Evolutionary conservation across 352 stramenopile genomes (phyloP).

Genomic region (Albugo candida): DNA sequence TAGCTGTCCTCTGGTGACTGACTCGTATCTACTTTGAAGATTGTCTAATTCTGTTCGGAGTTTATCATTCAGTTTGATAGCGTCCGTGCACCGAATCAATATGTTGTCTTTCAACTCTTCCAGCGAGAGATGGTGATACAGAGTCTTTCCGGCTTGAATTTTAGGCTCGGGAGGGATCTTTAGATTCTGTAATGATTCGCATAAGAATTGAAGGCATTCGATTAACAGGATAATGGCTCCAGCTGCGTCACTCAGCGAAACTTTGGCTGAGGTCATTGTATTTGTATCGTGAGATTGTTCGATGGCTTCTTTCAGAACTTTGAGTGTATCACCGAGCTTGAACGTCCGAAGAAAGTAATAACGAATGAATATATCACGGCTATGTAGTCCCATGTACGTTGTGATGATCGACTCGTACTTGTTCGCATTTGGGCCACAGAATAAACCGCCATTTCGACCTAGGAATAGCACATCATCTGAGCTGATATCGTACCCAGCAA

Average conservation of each 20-base stretch:
- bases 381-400: constrained; percentile 91
- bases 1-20: constrained; percentile 79
- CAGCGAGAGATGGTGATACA: constrained; percentile 88
- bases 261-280: constrained; percentile 60
- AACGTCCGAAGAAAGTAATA: constrained; percentile 94
- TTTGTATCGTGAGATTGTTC: constrained; percentile 72
- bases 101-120: constrained; percentile 80
- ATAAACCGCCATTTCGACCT: constrained; percentile 83
- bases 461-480: constrained; percentile 93
- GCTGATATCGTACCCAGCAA: constrained; percentile 91
- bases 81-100: constrained; percentile 81
- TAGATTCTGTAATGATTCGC: constrained; percentile 86
- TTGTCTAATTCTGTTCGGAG: constrained; percentile 84
- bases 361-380: constrained; percentile 93
- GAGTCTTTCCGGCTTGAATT: constrained; percentile 31
- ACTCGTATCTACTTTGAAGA: constrained; percentile 80
- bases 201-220: constrained; percentile 90
- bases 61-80: constrained; percentile 89
- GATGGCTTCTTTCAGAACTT: constrained; percentile 73
- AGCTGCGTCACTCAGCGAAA: constrained; percentile 78
- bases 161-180: constrained; percentile 31
- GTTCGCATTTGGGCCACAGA: constrained; percentile 85
- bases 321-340: constrained; percentile 89
- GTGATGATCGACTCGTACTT: constrained; percentile 91
- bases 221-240: constrained; percentile 92